Conservation (phyloP, 768 basidiomycete species). For the Russula compacta region DNA sequence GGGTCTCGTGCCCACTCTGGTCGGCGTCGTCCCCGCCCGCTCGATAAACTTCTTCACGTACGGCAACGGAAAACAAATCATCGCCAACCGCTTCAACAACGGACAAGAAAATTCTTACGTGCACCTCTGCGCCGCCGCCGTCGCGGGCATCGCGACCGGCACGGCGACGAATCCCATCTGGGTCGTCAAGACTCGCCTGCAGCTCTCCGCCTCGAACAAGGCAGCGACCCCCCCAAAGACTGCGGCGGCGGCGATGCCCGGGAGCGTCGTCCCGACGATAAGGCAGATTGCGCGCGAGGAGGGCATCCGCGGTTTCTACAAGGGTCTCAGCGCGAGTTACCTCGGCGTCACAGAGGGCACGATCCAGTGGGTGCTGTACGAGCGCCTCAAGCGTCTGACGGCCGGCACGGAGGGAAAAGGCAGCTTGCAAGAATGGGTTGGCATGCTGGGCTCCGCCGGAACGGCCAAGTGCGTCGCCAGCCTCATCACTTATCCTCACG, state of each 20-base stretch:
- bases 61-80: constrained; percentile 89
- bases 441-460: constrained; percentile 85
- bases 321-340: constrained; percentile 90
- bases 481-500: constrained; percentile 95
- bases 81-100: constrained; percentile 74
- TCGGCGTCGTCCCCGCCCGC: constrained; percentile 90
- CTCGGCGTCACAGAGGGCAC: constrained; percentile 93
- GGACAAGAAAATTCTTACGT: constrained; percentile 76
- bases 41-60: constrained; percentile 98
- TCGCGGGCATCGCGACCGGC: constrained; percentile 80
- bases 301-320: constrained; percentile 85
- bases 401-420: constrained; percentile 45
- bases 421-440: constrained; percentile 56
- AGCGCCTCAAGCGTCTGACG: constrained; percentile 72
- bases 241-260: constrained; percentile 12
- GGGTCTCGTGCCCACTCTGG: constrained; percentile 88
- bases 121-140: constrained; percentile 76
- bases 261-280: constrained; percentile 52
- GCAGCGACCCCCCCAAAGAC: constrained; percentile 33
- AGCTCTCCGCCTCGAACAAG: constrained; percentile 45
- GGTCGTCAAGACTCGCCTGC: constrained; percentile 97
- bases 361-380: constrained; percentile 97
- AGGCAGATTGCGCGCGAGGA: constrained; percentile 70
- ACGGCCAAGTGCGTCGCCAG: constrained; percentile 91
- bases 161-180: constrained; percentile 96